Evolutionary conservation across 306 rosid genomes (phyloP), one percentile per base, ranked within the genome.

Genomic region (Sophora flavescens): DNA sequence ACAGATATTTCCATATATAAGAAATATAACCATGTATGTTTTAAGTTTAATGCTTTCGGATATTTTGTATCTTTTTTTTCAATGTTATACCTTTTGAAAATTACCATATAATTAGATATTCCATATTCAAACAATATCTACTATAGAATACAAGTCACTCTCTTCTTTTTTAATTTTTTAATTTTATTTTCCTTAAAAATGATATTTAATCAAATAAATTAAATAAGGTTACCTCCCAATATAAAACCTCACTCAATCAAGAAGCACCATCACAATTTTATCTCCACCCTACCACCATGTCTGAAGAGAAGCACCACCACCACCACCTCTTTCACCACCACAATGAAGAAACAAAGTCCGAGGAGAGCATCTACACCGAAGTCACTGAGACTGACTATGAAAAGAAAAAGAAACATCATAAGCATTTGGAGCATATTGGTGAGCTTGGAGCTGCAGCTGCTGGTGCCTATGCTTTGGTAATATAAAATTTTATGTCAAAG

Each of bases 381-480:
- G 16, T 4, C 52, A 47, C 12, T 4, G 54, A 50, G 54, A 7
- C 28, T 56, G 61, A 56, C 61, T 56, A 56, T 33, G 8, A 56
- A 10, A 11, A 56, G 35, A 4, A 56, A 6, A 13, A 56, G 33
- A 56, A 56, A 18, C 61, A 56, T 33, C 61, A 56, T 33, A 56
- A 56, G 61, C 61, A 56, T 22, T 3, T 56, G 33, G 28, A 56
- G 61, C 33, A 8, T 8, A 13, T 56, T 56, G 35, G 35, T 56
- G 12, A 18, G 14, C 14, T 56, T 18, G 61, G 61, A 56, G 61
- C 61, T 8, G 61, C 13, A 18, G 61, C 61, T 18, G 61, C 61
- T 56, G 61, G 61, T 56, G 61, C 61, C 61, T 18, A 7, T 17
- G 61, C 61, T 56, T 56, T 56, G 61, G 61, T 56, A 56, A 56